Conservation (phyloP, 257 asterid species). For the Nicotiana knightiana region DNA sequence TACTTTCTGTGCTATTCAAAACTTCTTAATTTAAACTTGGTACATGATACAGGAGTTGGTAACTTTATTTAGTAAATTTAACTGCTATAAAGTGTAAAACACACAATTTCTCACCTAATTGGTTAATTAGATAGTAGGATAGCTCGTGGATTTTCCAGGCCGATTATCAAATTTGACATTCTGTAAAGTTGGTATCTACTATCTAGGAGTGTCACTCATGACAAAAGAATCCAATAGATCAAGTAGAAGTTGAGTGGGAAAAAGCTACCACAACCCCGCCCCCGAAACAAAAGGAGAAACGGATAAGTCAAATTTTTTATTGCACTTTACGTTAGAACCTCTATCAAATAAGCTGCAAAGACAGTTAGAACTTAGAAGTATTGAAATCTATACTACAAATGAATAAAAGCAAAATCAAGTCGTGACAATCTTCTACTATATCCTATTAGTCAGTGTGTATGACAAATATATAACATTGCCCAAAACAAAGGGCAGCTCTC, state of each 20-base stretch:
- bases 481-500: constrained; percentile 6
- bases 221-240: not conserved
- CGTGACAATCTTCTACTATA: not conserved
- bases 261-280: not conserved
- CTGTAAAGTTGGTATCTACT: too few relatives aligned
- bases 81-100: not conserved
- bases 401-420: not conserved
- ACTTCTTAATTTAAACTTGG: not conserved
- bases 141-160: not conserved
- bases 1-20: not conserved
- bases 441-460: not conserved
- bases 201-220: too few relatives aligned
- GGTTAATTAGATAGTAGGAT: not conserved
- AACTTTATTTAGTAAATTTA: not conserved
- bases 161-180: not conserved
- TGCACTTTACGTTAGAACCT: not conserved
- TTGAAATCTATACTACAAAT: not conserved
- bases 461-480: constrained; percentile 8
- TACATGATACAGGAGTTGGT: not conserved
- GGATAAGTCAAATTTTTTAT: not conserved
- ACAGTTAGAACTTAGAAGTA: not conserved
- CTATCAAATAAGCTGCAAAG: not conserved
- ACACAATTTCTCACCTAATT: not conserved
- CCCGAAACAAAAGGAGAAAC: not conserved
- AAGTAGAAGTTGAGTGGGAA: not conserved